Percentiles rank a stretch among this genome's conserved stretches.
These are phyloP conservation scores for Talaromyces piceae DNA, from an alignment of 2,329 filamentous ascomycete genomes.

Conservation along the genomic window DNA sequence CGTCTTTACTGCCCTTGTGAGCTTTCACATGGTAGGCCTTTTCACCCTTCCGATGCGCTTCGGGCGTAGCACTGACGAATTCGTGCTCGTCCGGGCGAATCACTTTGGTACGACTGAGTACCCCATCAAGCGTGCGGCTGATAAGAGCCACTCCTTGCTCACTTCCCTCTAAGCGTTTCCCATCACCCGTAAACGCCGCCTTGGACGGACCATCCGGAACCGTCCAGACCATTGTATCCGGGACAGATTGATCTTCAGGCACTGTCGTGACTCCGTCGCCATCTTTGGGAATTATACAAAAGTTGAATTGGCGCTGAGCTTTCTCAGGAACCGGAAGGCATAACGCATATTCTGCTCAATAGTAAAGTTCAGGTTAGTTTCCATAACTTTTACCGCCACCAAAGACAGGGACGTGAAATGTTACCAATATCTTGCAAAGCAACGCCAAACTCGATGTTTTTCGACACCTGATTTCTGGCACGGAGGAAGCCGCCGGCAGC, in stretches of 20 bases:
- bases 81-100: slow-evolving; percentile 49
- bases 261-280: slow-evolving; percentile 42
- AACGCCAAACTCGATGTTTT: slow-evolving; percentile 48
- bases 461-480: slow-evolving; percentile 44
- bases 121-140: slow-evolving; percentile 41
- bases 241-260: slow-evolving; percentile 34
- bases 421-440: slow-evolving; percentile 43
- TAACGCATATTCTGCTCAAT: slow-evolving; percentile 45
- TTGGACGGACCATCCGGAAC: slow-evolving; percentile 48
- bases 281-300: slow-evolving; percentile 51
- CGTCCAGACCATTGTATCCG: slow-evolving; percentile 55
- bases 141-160: slow-evolving; percentile 41
- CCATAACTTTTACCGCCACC: background rate
- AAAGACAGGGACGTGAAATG: slow-evolving; percentile 16
- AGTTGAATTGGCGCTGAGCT: slow-evolving; percentile 55
- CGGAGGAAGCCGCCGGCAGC: slow-evolving; percentile 37
- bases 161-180: slow-evolving; percentile 36
- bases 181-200: slow-evolving; percentile 35
- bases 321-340: slow-evolving; percentile 59
- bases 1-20: slow-evolving; percentile 59
- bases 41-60: slow-evolving; percentile 56
- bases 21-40: slow-evolving; percentile 58
- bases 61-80: slow-evolving; percentile 53
- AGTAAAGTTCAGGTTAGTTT: background rate
- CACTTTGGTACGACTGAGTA: slow-evolving; percentile 41